Percentiles rank a stretch among this genome's conserved stretches.
phyloP scores from a whole-genome alignment of 2,329 filamentous ascomycete genomes.

The Plectosphaerella cucumerina region DNA sequence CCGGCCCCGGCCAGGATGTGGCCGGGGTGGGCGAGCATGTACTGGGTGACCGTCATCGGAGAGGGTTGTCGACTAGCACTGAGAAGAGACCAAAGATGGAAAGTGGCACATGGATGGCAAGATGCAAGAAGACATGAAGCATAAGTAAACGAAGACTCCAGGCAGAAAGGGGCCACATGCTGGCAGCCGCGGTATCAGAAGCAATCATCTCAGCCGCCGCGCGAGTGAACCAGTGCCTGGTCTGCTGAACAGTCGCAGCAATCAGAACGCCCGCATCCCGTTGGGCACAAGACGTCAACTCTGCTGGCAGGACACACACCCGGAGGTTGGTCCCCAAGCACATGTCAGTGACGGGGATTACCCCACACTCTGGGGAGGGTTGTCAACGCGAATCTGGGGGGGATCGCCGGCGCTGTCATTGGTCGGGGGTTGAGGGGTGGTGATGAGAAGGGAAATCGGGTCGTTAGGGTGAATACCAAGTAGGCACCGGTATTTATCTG shows the following conservation, averaged over 20 bases:
- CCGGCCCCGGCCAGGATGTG: not conserved
- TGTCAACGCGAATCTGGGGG: not conserved
- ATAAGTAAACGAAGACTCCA: not conserved
- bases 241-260: too few relatives aligned
- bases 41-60: not conserved
- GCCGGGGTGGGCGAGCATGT: not conserved
- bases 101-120: too few relatives aligned
- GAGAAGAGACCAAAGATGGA: too few relatives aligned
- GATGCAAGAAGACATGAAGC: not conserved
- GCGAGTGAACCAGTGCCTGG: too few relatives aligned
- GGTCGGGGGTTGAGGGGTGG: not conserved
- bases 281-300: not conserved
- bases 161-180: not conserved
- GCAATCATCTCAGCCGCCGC: not conserved
- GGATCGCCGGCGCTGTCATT: too few relatives aligned
- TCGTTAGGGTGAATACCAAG: not conserved
- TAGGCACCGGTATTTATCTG: too few relatives aligned
- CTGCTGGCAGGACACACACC: not conserved
- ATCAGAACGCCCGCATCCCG: too few relatives aligned
- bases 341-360: not conserved
- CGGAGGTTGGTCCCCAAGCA: not conserved
- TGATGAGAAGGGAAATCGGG: not conserved
- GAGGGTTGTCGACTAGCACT: not conserved
- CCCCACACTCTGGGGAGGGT: not conserved
- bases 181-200: not conserved